Evolutionary conservation across 140 eudicot genomes (phyloP), one percentile per base, ranked within the genome.

Genomic region (Ambrosia hybrid): DNA sequence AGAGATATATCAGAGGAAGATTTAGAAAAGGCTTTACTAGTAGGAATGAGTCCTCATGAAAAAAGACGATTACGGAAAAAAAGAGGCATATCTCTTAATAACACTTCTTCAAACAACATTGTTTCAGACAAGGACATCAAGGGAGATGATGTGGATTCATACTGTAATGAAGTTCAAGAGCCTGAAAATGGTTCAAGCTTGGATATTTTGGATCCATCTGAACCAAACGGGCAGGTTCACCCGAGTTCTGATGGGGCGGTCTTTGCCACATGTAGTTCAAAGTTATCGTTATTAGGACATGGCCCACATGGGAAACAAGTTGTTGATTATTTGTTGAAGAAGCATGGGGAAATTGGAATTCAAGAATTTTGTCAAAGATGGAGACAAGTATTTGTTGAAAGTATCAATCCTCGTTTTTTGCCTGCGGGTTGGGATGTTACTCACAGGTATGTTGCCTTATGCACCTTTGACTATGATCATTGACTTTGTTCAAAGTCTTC

Each of bases 261-360:
- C 2, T 80, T 80, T 21, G 79, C 85, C 17, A 86, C 86, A 37
- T 83, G 76, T 41, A 78, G 78, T 51, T 83, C 92, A 56, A 94
- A 91, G 68, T 46, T 84, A 30, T 91, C 99, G 0, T 58, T 91
- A 55, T 78, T 94, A 76, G 99, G 99, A 53, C 99, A 94, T 74
- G 99, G 99, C 8, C 97, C 99, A 9, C 99, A 88, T 73, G 99
- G 99, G 60, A 86, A 94, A 62, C 94, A 94, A 80, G 96, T 94
- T 26, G 96, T 94, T 36, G 88, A 79, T 53, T 71, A 76, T 65
- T 77, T 94, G 74, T 75, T 94, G 14, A 85, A 85, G 74, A 85
- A 88, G 53, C 64, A 86, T 65, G 97, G 99, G 38, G 99, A 94
- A 57, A 89, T 88, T 51, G 99, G 99, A 65, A 75, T 94, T 69